Conservation (phyloP, 2,329 filamentous ascomycete species). For the Ceratocystis diversiconidia region DNA sequence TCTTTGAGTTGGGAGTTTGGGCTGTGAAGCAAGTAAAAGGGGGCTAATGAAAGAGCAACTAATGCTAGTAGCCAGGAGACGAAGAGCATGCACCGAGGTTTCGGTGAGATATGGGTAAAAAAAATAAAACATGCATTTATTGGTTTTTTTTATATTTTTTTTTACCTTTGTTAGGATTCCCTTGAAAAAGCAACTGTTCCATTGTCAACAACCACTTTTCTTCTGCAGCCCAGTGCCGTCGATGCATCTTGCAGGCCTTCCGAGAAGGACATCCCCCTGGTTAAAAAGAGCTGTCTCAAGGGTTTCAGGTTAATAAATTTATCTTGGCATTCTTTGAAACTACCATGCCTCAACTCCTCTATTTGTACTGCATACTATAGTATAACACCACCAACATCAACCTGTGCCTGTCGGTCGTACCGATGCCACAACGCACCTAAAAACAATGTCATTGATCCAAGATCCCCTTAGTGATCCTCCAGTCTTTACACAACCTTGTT, state of each 20-base stretch:
- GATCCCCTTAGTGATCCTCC: neutral
- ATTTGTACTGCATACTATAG: neutral
- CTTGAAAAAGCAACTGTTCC: neutral
- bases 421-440: neutral
- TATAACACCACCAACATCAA: neutral
- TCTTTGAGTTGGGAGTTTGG: neutral
- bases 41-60: neutral
- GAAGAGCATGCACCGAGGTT: too few species aligned
- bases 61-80: neutral
- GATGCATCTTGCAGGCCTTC: neutral
- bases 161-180: neutral
- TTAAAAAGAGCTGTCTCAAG: neutral
- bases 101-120: too few species aligned
- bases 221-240: neutral
- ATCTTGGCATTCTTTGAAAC: slow-evolving; percentile 1
- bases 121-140: neutral
- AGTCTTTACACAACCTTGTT: neutral
- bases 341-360: neutral
- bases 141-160: too few species aligned
- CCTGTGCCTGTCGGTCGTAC: neutral
- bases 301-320: neutral
- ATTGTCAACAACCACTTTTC: neutral
- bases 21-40: neutral
- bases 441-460: neutral
- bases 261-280: neutral